A percentile compares a stretch with the other conserved stretches of the same genome.
phyloP scores from a whole-genome alignment of 805 yeast species.

The Hagleromyces aurorensis region DNA sequence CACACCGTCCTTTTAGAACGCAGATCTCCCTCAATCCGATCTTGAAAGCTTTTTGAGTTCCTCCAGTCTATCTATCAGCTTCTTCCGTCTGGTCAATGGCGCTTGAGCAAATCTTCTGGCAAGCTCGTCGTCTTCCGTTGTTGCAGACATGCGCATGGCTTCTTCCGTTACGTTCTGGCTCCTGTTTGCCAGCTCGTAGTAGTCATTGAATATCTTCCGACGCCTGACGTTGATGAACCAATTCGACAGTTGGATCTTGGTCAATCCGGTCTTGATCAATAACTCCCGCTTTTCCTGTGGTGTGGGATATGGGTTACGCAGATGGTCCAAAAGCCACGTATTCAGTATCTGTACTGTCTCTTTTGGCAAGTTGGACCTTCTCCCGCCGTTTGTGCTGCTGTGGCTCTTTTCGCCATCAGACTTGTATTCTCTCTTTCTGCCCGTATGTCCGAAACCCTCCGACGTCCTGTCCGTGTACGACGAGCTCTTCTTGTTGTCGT shows the following conservation, averaged over 20 bases:
- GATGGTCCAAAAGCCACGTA: slow-evolving; percentile 65
- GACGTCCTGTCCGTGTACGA: too few species aligned
- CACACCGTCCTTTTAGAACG: too few species aligned
- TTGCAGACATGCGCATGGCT: slow-evolving; percentile 11
- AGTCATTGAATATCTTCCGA: slow-evolving; percentile 45
- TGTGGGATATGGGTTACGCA: slow-evolving; percentile 79
- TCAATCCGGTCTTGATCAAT: slow-evolving; percentile 64
- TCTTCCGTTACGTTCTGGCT: slow-evolving; percentile 10
- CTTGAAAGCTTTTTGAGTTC: slow-evolving; percentile 23
- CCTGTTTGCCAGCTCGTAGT: slow-evolving; percentile 18
- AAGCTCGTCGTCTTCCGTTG: slow-evolving; percentile 16
- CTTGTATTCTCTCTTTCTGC: too few species aligned
- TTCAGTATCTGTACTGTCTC: slow-evolving; percentile 66
- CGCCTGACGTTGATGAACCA: slow-evolving; percentile 88
- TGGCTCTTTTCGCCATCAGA: background rate
- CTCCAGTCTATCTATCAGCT: slow-evolving; percentile 28
- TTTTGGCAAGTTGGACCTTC: slow-evolving; percentile 71
- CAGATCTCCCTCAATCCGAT: slow-evolving; percentile 31
- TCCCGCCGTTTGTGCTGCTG: slow-evolving; percentile 11
- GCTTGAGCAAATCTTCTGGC: slow-evolving; percentile 21
- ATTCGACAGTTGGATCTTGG: slow-evolving; percentile 72
- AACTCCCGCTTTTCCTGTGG: slow-evolving; percentile 67
- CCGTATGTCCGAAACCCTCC: too few species aligned
- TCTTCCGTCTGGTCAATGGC: slow-evolving; percentile 27
- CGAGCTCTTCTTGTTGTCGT: too few species aligned